These are phyloP conservation scores for Lachnellula cervina DNA, from an alignment of 2,329 filamentous ascomycete species.

Conservation along the genomic window DNA sequence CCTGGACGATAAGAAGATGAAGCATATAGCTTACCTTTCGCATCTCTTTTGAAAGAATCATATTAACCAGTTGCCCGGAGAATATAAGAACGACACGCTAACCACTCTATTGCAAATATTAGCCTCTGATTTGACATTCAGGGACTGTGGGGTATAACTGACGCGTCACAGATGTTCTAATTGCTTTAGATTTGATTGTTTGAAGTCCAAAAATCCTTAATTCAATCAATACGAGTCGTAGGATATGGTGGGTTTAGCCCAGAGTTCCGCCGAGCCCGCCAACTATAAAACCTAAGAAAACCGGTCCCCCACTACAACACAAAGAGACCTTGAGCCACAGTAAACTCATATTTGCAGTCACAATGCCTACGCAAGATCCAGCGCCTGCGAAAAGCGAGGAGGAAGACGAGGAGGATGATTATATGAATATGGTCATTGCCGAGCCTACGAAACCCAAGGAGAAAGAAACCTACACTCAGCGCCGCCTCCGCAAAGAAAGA, in stretches of 20 bases:
- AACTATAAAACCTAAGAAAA: not conserved
- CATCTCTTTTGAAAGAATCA: slow-evolving; percentile 25
- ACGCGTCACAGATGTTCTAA: slow-evolving; percentile 26
- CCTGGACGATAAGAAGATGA: too few species aligned
- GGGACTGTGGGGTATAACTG: slow-evolving; percentile 22
- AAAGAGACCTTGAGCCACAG: too few species aligned
- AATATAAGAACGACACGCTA: slow-evolving; percentile 34
- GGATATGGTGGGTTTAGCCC: not conserved
- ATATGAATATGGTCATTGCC: slow-evolving; percentile 91
- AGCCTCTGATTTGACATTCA: slow-evolving; percentile 21
- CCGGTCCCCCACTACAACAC: too few species aligned
- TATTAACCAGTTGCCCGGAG: slow-evolving; percentile 25
- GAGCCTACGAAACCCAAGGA: slow-evolving; percentile 48
- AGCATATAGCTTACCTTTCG: slow-evolving; percentile 18
- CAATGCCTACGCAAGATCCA: slow-evolving; percentile 19
- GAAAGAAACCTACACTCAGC: slow-evolving; percentile 60
- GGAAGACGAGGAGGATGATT: slow-evolving; percentile 81
- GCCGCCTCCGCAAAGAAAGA: slow-evolving; percentile 38
- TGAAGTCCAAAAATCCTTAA: slow-evolving; percentile 23
- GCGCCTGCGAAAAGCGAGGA: slow-evolving; percentile 15
- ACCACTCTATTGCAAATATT: slow-evolving; percentile 26
- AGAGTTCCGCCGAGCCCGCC: not conserved
- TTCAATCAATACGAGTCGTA: slow-evolving; percentile 3
- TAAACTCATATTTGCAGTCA: not conserved
- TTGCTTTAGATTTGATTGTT: slow-evolving; percentile 18